Conservation (phyloP, 208 protist genomes). For the Novymonas esmeraldas region DNA sequence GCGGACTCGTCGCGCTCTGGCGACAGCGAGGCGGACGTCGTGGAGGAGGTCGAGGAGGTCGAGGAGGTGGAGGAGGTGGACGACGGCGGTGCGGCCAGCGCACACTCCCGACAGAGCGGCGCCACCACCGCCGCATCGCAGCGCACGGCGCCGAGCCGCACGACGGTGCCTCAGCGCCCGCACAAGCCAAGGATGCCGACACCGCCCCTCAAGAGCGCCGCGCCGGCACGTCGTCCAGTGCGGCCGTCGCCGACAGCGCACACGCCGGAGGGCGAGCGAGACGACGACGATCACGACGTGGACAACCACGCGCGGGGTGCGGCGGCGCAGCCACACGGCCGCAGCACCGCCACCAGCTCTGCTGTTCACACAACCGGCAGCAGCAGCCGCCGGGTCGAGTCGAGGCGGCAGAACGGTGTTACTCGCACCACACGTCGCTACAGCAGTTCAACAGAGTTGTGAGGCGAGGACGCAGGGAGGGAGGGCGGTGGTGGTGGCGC, state of each 20-base stretch:
- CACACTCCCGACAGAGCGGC: neutral
- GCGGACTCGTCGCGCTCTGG: neutral
- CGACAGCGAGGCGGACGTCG: neutral
- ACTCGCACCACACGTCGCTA: neutral
- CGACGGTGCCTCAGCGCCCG: neutral
- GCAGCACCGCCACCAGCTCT: neutral
- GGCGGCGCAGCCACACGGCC: neutral
- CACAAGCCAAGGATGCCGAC: constrained; percentile 10
- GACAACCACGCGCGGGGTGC: too few species aligned
- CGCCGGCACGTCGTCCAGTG: too few species aligned
- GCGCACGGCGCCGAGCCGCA: neutral
- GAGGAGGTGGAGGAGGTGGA: constrained; percentile 1
- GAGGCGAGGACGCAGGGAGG: neutral
- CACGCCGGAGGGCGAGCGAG: too few species aligned
- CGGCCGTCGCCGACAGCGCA: too few species aligned
- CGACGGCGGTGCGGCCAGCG: neutral
- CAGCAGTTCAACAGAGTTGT: neutral
- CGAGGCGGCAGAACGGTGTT: neutral
- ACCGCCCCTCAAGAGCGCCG: neutral
- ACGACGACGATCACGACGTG: too few species aligned
- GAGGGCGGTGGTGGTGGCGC: neutral
- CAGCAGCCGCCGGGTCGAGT: neutral
- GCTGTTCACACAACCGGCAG: too few species aligned
- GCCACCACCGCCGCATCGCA: neutral
- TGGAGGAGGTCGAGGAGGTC: constrained; percentile 1